A percentile compares a stretch with the other conserved stretches of the same genome.
phyloP scores from a whole-genome alignment of 257 asterid species.

The Salvia miltiorrhiza region DNA sequence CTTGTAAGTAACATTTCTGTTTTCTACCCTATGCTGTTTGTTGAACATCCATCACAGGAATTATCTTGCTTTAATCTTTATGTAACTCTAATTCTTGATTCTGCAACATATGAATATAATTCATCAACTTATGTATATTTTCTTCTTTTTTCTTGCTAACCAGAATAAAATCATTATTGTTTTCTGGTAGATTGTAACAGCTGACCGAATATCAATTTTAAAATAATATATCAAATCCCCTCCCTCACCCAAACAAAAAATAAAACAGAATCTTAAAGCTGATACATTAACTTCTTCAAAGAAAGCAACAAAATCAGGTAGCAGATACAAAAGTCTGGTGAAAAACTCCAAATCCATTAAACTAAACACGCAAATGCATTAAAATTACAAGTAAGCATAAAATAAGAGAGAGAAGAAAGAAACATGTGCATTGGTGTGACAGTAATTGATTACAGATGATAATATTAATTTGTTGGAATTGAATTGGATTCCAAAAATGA shows the following conservation, averaged over 20 bases:
- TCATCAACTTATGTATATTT: background rate
- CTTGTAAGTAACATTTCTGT: background rate
- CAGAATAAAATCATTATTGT: background rate
- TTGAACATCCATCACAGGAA: background rate
- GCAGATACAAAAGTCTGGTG: background rate
- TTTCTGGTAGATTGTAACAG: background rate
- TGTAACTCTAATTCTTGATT: constrained; percentile 2
- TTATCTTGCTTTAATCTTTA: background rate
- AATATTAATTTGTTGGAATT: background rate
- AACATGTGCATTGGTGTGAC: background rate
- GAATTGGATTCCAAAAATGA: background rate
- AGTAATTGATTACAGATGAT: background rate
- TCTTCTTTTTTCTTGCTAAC: background rate
- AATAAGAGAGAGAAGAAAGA: background rate
- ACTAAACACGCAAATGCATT: background rate
- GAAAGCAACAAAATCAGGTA: background rate
- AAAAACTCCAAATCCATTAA: constrained; percentile 3
- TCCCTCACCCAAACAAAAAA: no score
- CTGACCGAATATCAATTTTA: background rate
- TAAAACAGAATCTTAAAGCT: background rate
- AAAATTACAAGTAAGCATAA: background rate
- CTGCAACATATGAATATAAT: background rate
- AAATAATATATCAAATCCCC: background rate
- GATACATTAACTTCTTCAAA: background rate
- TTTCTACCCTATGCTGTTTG: background rate